phyloP scores from a whole-genome alignment of 768 basidiomycete genomes.

The Mycena rosella region DNA sequence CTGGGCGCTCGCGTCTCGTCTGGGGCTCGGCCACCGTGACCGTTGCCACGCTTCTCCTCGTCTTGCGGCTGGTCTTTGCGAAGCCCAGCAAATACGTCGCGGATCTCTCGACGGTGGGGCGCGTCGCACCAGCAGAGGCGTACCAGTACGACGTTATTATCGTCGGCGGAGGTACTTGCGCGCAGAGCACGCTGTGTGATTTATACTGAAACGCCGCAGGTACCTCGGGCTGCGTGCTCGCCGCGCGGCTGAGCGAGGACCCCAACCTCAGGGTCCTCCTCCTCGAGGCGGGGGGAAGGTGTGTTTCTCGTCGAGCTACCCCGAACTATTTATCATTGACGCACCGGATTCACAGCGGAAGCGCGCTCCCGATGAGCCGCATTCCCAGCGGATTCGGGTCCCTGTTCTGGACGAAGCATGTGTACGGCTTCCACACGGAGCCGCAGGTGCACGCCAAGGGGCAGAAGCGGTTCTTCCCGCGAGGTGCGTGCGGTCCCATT shows the following conservation, averaged over 20 bases:
- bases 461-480: slow-evolving; percentile 69
- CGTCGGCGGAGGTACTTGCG: slow-evolving; percentile 63
- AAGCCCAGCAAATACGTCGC: slow-evolving; percentile 23
- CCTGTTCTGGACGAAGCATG: slow-evolving; percentile 61
- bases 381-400: slow-evolving; percentile 58
- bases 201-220: slow-evolving; percentile 49
- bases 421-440: slow-evolving; percentile 68
- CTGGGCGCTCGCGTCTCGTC: slow-evolving; percentile 10
- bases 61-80: slow-evolving; percentile 16
- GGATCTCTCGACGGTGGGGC: slow-evolving; percentile 34
- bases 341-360: slow-evolving; percentile 52
- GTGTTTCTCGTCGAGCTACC: slow-evolving; percentile 1
- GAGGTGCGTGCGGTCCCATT: slow-evolving; percentile 57
- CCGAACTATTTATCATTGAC: not conserved
- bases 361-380: slow-evolving; percentile 52
- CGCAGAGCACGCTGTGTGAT: not conserved
- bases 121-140: not conserved
- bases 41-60: slow-evolving; percentile 21
- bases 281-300: slow-evolving; percentile 75
- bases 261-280: slow-evolving; percentile 66
- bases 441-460: slow-evolving; percentile 65
- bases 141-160: slow-evolving; percentile 63
- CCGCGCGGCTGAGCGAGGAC: slow-evolving; percentile 69
- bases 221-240: slow-evolving; percentile 73
- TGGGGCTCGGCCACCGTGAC: slow-evolving; percentile 24